Percentiles rank a stretch among this genome's conserved stretches.
Evolutionary conservation across 352 stramenopile species (phyloP).

Genomic region (Pseudoperonospora humuli): DNA sequence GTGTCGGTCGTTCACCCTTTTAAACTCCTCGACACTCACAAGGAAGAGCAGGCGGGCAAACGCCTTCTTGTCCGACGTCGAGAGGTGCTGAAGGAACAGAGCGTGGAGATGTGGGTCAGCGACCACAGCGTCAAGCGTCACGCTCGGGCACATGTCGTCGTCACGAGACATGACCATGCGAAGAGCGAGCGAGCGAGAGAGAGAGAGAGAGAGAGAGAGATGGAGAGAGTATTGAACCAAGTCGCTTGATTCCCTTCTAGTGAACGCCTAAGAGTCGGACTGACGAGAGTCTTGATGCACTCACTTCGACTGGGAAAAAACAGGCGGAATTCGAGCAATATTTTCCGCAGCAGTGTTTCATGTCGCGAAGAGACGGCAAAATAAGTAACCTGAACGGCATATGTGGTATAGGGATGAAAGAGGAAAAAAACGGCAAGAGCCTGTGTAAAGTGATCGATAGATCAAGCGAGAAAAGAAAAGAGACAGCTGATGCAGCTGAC

Average conservation of each 20-base stretch:
- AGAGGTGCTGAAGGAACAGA: slow-evolving; percentile 76
- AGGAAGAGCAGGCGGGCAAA: slow-evolving; percentile 79
- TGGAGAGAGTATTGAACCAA: no score
- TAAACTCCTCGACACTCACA: slow-evolving; percentile 86
- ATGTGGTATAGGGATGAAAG: no score
- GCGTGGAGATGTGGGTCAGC: slow-evolving; percentile 71
- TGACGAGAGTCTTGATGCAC: neutral
- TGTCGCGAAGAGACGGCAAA: neutral
- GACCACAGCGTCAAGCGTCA: slow-evolving; percentile 69
- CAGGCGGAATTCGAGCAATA: slow-evolving; percentile 8
- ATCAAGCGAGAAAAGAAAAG: no score
- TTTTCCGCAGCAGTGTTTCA: neutral
- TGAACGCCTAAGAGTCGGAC: neutral
- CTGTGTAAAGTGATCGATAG: no score
- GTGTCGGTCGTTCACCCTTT: slow-evolving; percentile 39
- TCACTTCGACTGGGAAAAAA: slow-evolving; percentile 7
- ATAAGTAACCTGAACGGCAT: neutral
- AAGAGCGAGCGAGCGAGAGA: no score
- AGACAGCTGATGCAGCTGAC: no score
- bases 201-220: no score
- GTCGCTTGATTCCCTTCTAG: neutral
- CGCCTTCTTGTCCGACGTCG: slow-evolving; percentile 46
- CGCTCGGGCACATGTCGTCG: neutral
- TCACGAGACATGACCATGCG: neutral
- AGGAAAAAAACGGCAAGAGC: no score